Conservation (phyloP, 768 basidiomycete species). For the Boletus speciosus region DNA sequence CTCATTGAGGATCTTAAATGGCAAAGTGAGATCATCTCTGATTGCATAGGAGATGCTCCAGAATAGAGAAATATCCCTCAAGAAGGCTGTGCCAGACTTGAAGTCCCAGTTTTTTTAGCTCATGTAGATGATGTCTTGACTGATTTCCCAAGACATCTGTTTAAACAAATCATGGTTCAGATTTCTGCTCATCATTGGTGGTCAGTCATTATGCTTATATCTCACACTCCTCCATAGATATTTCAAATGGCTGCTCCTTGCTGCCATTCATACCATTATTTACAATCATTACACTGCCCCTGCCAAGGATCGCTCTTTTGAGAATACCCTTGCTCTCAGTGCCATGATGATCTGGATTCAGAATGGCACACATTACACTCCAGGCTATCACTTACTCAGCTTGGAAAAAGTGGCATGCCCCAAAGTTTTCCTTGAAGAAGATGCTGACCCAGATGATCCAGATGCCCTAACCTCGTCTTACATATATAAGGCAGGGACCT, state of each 20-base stretch:
- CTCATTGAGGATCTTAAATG: neutral
- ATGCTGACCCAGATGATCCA: neutral
- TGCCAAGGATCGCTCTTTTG: neutral
- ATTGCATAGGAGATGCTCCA: neutral
- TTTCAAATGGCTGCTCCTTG: conserved; percentile 5
- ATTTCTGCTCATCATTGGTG: conserved; percentile 1
- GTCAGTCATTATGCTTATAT: neutral
- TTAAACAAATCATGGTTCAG: neutral
- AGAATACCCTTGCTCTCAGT: neutral
- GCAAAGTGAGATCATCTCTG: neutral
- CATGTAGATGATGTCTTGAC: neutral
- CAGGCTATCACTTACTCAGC: neutral
- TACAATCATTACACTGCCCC: neutral
- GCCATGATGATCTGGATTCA: conserved; percentile 5
- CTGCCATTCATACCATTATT: neutral
- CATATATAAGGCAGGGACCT: neutral
- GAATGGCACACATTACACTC: neutral
- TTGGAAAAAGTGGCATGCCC: neutral
- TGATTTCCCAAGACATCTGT: neutral
- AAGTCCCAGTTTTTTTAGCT: neutral
- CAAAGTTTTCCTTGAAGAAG: neutral
- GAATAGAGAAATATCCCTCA: neutral
- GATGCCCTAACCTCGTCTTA: neutral
- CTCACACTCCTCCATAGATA: neutral
- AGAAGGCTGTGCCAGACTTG: neutral